A percentile compares a stretch with the other conserved stretches of the same genome.
Conservation (phyloP, 2,329 filamentous ascomycete genomes). For the Aspergillus versicolor region DNA sequence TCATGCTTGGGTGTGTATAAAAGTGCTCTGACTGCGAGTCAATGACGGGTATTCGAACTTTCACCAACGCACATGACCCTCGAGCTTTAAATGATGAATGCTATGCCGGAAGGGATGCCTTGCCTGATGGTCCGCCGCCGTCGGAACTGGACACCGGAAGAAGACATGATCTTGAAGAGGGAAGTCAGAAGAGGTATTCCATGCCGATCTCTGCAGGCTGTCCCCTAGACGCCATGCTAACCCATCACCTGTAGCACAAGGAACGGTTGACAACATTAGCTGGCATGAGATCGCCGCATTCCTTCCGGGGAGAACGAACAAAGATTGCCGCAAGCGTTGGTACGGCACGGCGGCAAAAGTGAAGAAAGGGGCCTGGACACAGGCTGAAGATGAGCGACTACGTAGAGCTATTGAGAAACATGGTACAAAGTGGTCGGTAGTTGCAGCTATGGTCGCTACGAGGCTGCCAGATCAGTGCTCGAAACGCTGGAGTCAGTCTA, state of each 20-base stretch:
- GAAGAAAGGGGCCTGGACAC: slow-evolving; percentile 11
- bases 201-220: neutral
- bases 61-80: too few species aligned
- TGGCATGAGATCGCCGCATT: slow-evolving; percentile 12
- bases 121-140: neutral
- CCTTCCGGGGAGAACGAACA: slow-evolving; percentile 10
- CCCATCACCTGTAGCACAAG: neutral
- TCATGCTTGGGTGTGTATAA: neutral
- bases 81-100: neutral
- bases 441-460: slow-evolving; percentile 9
- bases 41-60: too few species aligned
- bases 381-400: slow-evolving; percentile 11
- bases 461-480: slow-evolving; percentile 9
- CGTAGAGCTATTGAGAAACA: slow-evolving; percentile 7
- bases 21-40: too few species aligned
- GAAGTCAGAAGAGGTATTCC: neutral
- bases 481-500: slow-evolving; percentile 7
- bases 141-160: slow-evolving; percentile 2
- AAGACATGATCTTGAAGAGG: neutral
- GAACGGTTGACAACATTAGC: slow-evolving; percentile 2
- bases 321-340: slow-evolving; percentile 14
- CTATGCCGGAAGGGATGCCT: neutral
- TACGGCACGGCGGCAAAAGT: slow-evolving; percentile 8
- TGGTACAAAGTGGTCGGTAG: slow-evolving; percentile 13
- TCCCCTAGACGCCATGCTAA: neutral